Base-by-base conservation (phyloP, 345 rosid genomes). In the Murraya paniculata region DNA sequence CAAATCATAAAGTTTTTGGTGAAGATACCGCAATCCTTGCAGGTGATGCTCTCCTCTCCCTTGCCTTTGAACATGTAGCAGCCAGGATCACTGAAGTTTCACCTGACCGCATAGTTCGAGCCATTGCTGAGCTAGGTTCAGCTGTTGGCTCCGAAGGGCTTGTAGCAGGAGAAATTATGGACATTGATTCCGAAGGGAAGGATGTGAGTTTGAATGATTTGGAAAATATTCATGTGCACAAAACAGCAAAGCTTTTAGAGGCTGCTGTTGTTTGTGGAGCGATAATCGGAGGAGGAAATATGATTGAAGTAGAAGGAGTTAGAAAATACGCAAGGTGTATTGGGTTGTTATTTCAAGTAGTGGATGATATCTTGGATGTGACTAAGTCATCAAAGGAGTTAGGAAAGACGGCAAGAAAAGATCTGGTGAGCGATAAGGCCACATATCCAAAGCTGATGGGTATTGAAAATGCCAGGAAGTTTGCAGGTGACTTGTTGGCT, bases 11-110 rank as follows among this genome's bases (percentile, higher is more conserved):
- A 67, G 86, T 77, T 9, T 92, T 77, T 11, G 92, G 92, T 0
- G 93, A 91, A 67, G 89, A 81, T 35, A 88, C 87, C 0, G 93
- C 97, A 0, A 77, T 92, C 71, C 89, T 92, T 9, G 89, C 93
- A 0, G 91, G 94, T 0, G 93, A 92, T 8, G 93, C 97, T 7
- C 86, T 88, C 57, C 87, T 91, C 21, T 71, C 88, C 22, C 82
- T 87, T 31, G 89, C 93, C 21, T 89, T 91, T 3, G 87, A 89
- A 74, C 93, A 91, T 53, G 60, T 86, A 6, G 90, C 91, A 5
- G 70, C 78, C 3, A 62, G 74, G 14, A 84, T 85, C 27, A 6
- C 6, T 2, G 1, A 36, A 3, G 81, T 86, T 14, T 76, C 91
- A 1, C 79, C 87, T 9, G 86, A 59, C 8, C 82, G 86, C 14